A percentile compares a stretch with the other conserved stretches of the same genome.
Evolutionary conservation across 768 basidiomycete species (phyloP).

Genomic region (Mycena polygramma): DNA sequence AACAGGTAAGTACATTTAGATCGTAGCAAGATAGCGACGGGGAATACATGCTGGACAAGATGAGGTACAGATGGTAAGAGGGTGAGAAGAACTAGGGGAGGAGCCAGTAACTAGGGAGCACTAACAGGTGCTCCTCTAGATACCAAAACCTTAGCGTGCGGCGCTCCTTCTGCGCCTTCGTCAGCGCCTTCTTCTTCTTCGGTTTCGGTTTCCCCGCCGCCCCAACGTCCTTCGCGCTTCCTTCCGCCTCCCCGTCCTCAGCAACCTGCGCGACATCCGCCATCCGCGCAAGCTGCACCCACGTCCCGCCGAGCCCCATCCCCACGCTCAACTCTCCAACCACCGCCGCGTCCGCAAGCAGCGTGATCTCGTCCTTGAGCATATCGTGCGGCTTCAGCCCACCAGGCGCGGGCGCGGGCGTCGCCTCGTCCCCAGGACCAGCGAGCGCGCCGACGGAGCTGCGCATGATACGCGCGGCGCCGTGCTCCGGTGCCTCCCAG

Average conservation of each 20-base stretch:
- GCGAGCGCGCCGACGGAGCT: slow-evolving; percentile 43
- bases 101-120: slow-evolving; percentile 56
- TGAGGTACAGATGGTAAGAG: too few relatives aligned
- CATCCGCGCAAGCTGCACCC: slow-evolving; percentile 73
- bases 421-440: too few relatives aligned
- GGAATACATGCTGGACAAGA: too few relatives aligned
- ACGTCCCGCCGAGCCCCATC: slow-evolving; percentile 74
- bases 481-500: too few relatives aligned
- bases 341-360: slow-evolving; percentile 64
- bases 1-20: background rate
- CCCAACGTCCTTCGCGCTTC: slow-evolving; percentile 2
- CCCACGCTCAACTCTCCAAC: slow-evolving; percentile 61
- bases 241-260: background rate
- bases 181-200: slow-evolving; percentile 55
- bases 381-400: slow-evolving; percentile 59
- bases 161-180: slow-evolving; percentile 47
- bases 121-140: slow-evolving; percentile 50
- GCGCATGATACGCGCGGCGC: slow-evolving; percentile 45
- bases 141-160: slow-evolving; percentile 55
- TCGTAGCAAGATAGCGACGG: too few relatives aligned
- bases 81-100: background rate
- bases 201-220: slow-evolving; percentile 34
- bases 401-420: background rate
- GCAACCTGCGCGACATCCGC: slow-evolving; percentile 36
- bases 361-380: slow-evolving; percentile 67